Evolutionary conservation across 1,284 basidiomycete genomes (phyloP), one percentile per base, ranked within the genome.

Genomic region (Ganoderma resinaceum): DNA sequence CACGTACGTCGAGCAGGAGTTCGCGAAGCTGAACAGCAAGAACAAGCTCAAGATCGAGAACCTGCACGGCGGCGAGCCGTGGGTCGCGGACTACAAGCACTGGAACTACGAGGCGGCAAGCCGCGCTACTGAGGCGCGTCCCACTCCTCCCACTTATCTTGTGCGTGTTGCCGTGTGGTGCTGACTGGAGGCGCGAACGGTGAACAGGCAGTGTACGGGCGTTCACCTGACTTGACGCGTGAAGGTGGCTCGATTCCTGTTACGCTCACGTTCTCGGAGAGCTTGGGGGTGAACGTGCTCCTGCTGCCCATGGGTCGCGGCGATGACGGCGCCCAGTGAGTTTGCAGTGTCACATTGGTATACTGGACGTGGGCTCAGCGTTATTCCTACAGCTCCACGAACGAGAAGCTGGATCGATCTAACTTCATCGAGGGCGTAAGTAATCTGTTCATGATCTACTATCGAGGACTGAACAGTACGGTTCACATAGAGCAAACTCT

Each of bases 241-340:
- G 97, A 99, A 82, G 97, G 98, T 67, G 96, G 97, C 2, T 97
- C 95, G 1, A 98, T 99, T 74, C 97, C 97, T 0, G 95, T 99
- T 61, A 98, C 97, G 8, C 87, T 99, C 67, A 98, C 96, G 5
- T 98, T 99, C 80, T 95, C 96, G 23, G 95, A 99, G 78, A 88
- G 90, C 61, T 83, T 98, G 61, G 88, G 89, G 31, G 90, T 92
- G 43, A 94, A 94, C 73, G 93, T 98, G 11, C 81, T 97, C 52
- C 82, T 98, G 29, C 84, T 98, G 62, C 97, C 97, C 3, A 97
- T 98, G 90, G 96, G 96, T 9, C 85, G 96, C 66, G 94, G 95
- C 4, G 95, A 97, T 77, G 97, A 99, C 76, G 97, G 96, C 73
- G 94, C 95, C 37, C 95, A 97, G 91, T 95, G 79, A 73, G 92